Evolutionary conservation across 208 protist species (phyloP), one percentile per base, ranked within the genome.

Genomic region (Wallacemonas rigidus): DNA sequence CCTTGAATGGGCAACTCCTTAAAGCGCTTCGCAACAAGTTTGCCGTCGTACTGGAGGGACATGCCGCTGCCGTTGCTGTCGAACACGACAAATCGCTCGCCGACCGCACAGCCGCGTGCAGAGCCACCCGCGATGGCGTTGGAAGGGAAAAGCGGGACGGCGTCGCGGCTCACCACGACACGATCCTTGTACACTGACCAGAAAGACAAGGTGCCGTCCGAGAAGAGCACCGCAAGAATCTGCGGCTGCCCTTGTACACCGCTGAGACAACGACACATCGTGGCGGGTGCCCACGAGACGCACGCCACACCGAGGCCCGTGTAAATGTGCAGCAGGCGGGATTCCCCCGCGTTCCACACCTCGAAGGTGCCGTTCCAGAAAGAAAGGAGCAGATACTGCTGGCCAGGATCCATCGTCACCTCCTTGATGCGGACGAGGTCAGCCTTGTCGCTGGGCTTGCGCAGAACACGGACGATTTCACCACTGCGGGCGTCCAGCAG

Each of bases 311-410:
- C 85, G 57, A 91, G 77, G 45, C 87, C 88, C 54, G 81, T 80
- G 80, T 90, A 85, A 17, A 85, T 76, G 77, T 92, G 88, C 75
- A 95, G 81, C 65, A 95, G 74, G 11, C 80, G 72, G 56, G 75
- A 70, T 39, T 82, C 82, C 61, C 85, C 80, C 8, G 81, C 75
- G 67, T 81, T 90, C 91, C 91, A 95, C 8, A 95, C 85, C 72
- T 95, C 91, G 72, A 95, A 95, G 8, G 84, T 88, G 58, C 88
- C 85, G 54, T 92, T 85, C 77, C 80, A 81, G 80, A 88, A 95
- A 5, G 76, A 72, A 2, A 93, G 74, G 45, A 95, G 72, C 26
- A 95, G 71, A 70, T 88, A 95, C 9, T 72, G 83, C 44, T 72
- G 64, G 17, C 72, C 81, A 9, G 77, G 48, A 67, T 87, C 88